These are phyloP conservation scores for Talaromyces funiculosus DNA, from an alignment of 2,329 filamentous ascomycete species.

Conservation along the genomic window DNA sequence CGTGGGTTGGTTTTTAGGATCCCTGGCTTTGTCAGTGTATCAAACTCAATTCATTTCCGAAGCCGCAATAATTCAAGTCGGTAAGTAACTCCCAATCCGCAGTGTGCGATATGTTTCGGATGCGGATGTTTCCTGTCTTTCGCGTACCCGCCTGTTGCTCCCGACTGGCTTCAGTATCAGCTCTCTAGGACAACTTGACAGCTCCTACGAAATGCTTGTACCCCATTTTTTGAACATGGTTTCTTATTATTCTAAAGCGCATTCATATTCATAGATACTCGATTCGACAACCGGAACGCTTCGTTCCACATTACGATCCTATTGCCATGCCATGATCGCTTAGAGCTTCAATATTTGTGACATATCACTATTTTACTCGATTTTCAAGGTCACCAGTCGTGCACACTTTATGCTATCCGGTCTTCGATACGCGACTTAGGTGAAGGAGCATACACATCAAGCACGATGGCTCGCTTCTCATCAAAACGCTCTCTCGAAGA, in stretches of 20 bases:
- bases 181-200: neutral
- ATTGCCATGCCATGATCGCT: neutral
- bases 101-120: neutral
- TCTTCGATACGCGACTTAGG: neutral
- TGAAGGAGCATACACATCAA: neutral
- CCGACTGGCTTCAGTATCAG: neutral
- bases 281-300: neutral
- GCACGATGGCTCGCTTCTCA: constrained; percentile 26
- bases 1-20: neutral
- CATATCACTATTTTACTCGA: neutral
- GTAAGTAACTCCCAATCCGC: neutral
- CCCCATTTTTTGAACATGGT: neutral
- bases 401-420: neutral
- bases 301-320: neutral
- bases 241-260: neutral
- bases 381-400: neutral
- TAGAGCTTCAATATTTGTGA: neutral
- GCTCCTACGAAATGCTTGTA: neutral
- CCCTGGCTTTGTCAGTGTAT: neutral
- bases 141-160: constrained; percentile 4
- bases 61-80: neutral
- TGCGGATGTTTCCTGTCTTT: neutral
- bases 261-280: neutral
- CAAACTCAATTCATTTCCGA: neutral
- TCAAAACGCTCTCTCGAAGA: constrained; percentile 41